Evolutionary conservation across 2,329 filamentous ascomycete species (phyloP).

Genomic region (Berkeleyomyces rouxiae): DNA sequence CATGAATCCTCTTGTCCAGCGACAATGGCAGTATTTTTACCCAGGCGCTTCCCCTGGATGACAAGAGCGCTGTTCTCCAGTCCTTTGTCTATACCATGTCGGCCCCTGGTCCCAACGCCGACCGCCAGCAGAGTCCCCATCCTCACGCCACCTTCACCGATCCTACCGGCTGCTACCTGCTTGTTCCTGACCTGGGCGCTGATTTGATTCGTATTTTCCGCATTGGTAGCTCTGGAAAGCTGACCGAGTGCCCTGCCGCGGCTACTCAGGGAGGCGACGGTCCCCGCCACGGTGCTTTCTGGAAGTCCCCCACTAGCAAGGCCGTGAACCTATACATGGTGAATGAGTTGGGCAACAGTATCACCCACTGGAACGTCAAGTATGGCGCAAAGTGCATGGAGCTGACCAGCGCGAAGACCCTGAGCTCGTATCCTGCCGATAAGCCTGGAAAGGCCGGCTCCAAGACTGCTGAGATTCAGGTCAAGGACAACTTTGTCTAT

Average conservation of each 20-base stretch:
- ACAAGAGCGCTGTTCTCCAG: slow-evolving; percentile 20
- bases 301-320: slow-evolving; percentile 17
- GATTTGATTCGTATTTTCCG: slow-evolving; percentile 37
- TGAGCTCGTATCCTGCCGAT: slow-evolving; percentile 30
- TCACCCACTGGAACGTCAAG: slow-evolving; percentile 32
- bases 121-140: slow-evolving; percentile 38
- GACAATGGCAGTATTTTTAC: slow-evolving; percentile 28
- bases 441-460: slow-evolving; percentile 27
- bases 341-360: slow-evolving; percentile 33
- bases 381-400: slow-evolving; percentile 31
- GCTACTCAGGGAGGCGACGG: slow-evolving; percentile 30
- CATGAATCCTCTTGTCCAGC: slow-evolving; percentile 17
- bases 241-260: slow-evolving; percentile 30
- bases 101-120: slow-evolving; percentile 26
- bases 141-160: slow-evolving; percentile 35
- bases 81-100: slow-evolving; percentile 27
- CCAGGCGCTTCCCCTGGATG: slow-evolving; percentile 25
- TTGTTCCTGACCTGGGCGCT: slow-evolving; percentile 37
- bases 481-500: slow-evolving; percentile 39
- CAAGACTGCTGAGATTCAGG: slow-evolving; percentile 38
- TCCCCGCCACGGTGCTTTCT: slow-evolving; percentile 36
- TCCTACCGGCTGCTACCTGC: slow-evolving; percentile 31
- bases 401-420: slow-evolving; percentile 28
- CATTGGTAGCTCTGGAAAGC: slow-evolving; percentile 30
- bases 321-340: slow-evolving; percentile 23